Conservation (phyloP, 2,329 filamentous ascomycete species). For the Sclerotiophoma versabilis region DNA sequence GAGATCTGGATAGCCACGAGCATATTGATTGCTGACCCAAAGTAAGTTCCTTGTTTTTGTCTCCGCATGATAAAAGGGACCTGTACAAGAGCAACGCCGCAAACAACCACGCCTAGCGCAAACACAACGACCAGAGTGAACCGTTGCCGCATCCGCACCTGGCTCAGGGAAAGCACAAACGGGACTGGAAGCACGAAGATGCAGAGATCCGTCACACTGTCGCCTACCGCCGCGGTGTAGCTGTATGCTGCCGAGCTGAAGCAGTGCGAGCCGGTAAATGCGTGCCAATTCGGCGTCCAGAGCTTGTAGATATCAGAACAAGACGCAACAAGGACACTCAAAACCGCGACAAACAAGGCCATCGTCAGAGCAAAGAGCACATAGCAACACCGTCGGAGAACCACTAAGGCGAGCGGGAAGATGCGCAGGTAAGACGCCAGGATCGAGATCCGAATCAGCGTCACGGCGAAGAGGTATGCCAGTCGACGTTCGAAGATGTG, state of each 20-base stretch:
- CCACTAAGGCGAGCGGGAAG: slow-evolving; percentile 34
- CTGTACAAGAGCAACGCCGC: slow-evolving; percentile 35
- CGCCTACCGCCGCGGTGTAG: slow-evolving; percentile 39
- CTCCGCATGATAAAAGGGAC: slow-evolving; percentile 38
- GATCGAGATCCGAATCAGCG: slow-evolving; percentile 45
- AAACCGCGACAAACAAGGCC: slow-evolving; percentile 29
- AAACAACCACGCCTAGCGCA: slow-evolving; percentile 35
- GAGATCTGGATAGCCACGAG: slow-evolving; percentile 36
- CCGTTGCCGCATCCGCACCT: slow-evolving; percentile 29
- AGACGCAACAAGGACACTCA: slow-evolving; percentile 31
- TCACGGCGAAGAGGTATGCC: slow-evolving; percentile 46
- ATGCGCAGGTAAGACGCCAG: slow-evolving; percentile 48
- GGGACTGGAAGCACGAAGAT: slow-evolving; percentile 37
- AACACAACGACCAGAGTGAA: slow-evolving; percentile 33
- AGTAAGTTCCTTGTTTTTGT: slow-evolving; percentile 27
- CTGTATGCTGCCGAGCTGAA: slow-evolving; percentile 37
- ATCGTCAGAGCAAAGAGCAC: slow-evolving; percentile 27
- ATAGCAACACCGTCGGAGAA: slow-evolving; percentile 28
- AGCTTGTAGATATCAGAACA: slow-evolving; percentile 35
- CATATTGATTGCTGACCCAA: slow-evolving; percentile 36
- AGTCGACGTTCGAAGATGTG: slow-evolving; percentile 42
- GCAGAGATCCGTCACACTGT: slow-evolving; percentile 33
- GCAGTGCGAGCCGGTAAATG: slow-evolving; percentile 31
- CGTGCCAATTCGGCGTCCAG: slow-evolving; percentile 30
- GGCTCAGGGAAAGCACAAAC: slow-evolving; percentile 34